A percentile compares a stretch with the other conserved stretches of the same genome.
phyloP scores from a whole-genome alignment of 176 grass and related monocot genomes.

The Carex scoparia region DNA sequence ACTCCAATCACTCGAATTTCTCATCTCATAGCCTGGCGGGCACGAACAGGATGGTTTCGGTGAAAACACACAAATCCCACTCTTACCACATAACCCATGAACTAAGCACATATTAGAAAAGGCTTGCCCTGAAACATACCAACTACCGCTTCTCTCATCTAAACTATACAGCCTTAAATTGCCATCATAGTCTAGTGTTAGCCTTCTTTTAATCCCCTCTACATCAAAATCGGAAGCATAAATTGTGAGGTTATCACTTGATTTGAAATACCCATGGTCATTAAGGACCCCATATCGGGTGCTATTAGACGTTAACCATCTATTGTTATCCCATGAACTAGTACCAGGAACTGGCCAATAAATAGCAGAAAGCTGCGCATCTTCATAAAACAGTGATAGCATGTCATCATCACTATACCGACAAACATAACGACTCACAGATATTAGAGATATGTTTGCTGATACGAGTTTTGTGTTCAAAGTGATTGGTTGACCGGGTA shows the following conservation, averaged over 20 bases:
- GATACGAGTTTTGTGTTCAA: constrained; percentile 29
- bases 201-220: constrained; percentile 28
- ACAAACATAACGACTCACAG: constrained; percentile 36
- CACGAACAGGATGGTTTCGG: constrained; percentile 42
- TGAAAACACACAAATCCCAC: constrained; percentile 49
- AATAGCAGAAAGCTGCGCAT: constrained; percentile 40
- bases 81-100: constrained; percentile 49
- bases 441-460: constrained; percentile 1
- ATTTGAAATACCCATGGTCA: constrained; percentile 34
- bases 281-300: constrained; percentile 38
- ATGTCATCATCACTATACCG: constrained; percentile 56
- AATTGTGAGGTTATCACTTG: constrained; percentile 48
- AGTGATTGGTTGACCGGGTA: constrained; percentile 40
- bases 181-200: constrained; percentile 59
- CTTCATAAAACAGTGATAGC: constrained; percentile 51
- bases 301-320: constrained; percentile 45
- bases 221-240: constrained; percentile 31
- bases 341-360: constrained; percentile 54
- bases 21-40: constrained; percentile 43
- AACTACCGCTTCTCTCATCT: background rate
- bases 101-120: constrained; percentile 34
- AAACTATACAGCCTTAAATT: constrained; percentile 69
- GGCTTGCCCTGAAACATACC: constrained; percentile 42
- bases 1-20: constrained; percentile 35
- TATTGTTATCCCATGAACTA: constrained; percentile 35